These are phyloP conservation scores for Byssoonygena ceratinophila DNA, from an alignment of 2,329 filamentous ascomycete genomes.

Conservation along the genomic window DNA sequence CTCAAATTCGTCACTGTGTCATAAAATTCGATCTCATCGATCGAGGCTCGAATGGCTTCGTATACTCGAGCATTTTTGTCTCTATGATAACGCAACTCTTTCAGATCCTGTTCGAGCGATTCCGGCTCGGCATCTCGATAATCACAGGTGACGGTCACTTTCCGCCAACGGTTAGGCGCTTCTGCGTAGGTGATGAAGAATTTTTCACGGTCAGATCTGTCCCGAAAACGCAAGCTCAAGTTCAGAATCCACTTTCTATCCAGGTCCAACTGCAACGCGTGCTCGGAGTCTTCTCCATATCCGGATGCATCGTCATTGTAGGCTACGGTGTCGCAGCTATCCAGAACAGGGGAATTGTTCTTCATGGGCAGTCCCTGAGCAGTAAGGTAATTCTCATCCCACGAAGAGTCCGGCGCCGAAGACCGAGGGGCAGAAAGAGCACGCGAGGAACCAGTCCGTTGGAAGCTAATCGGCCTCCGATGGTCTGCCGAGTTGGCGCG, in stretches of 20 bases:
- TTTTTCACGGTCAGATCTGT: constrained; percentile 86
- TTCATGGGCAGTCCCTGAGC: constrained; percentile 15
- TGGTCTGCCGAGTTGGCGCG: constrained; percentile 55
- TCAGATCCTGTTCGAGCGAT: constrained; percentile 76
- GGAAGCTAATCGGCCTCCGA: constrained; percentile 33
- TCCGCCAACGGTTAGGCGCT: constrained; percentile 64
- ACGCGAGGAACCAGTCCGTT: constrained; percentile 37
- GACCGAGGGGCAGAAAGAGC: constrained; percentile 29
- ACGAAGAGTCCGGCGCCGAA: constrained; percentile 35
- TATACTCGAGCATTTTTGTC: constrained; percentile 92
- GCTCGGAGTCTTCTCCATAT: constrained; percentile 22
- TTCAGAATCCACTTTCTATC: constrained; percentile 92
- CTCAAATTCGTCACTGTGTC: constrained; percentile 93
- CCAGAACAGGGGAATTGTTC: constrained; percentile 17
- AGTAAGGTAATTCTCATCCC: constrained; percentile 25
- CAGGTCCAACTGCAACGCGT: constrained; percentile 47
- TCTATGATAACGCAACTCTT: constrained; percentile 66
- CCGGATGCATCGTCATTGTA: constrained; percentile 43
- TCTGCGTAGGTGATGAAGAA: constrained; percentile 95
- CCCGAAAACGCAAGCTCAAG: constrained; percentile 94
- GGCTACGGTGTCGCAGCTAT: constrained; percentile 22
- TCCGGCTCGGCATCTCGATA: constrained; percentile 70
- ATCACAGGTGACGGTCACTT: constrained; percentile 87
- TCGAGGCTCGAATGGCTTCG: constrained; percentile 81
- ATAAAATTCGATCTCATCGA: constrained; percentile 92